These are phyloP conservation scores for Ramaria sp. DNA, from an alignment of 768 basidiomycete genomes.

Conservation along the genomic window DNA sequence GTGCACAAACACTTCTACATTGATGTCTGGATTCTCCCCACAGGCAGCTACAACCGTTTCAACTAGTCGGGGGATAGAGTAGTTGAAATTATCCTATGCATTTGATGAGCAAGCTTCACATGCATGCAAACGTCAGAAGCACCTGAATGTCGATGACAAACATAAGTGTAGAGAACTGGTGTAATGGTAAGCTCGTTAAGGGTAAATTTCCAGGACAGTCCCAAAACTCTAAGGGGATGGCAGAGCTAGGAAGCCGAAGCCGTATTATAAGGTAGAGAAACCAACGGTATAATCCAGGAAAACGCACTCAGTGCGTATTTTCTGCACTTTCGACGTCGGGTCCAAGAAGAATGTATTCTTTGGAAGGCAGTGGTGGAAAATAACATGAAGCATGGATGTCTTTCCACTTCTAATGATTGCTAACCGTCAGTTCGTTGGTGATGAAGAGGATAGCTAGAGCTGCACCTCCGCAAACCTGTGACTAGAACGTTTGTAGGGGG, in stretches of 20 bases:
- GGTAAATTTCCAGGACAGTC: slow-evolving; percentile 86
- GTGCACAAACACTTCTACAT: slow-evolving; percentile 89
- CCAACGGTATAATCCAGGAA: not conserved
- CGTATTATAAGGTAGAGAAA: not conserved
- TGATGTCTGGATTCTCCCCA: slow-evolving; percentile 62
- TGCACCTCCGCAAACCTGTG: not conserved
- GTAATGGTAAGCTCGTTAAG: slow-evolving; percentile 68
- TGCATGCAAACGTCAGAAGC: slow-evolving; percentile 18
- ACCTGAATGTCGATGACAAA: slow-evolving; percentile 96
- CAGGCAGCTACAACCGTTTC: slow-evolving; percentile 73
- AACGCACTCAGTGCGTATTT: slow-evolving; percentile 72
- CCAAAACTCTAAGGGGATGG: slow-evolving; percentile 91
- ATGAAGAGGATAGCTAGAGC: not conserved
- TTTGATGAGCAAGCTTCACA: not conserved
- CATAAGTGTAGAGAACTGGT: slow-evolving; percentile 74
- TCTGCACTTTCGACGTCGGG: slow-evolving; percentile 67
- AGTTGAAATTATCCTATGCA: slow-evolving; percentile 68
- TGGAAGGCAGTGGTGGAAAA: slow-evolving; percentile 76
- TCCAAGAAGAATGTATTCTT: slow-evolving; percentile 89
- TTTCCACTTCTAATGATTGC: slow-evolving; percentile 64
- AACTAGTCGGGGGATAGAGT: slow-evolving; percentile 72
- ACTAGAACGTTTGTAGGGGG: not conserved
- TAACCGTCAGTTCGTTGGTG: not conserved
- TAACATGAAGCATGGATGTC: slow-evolving; percentile 80
- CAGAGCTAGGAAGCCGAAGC: slow-evolving; percentile 44